Evolutionary conservation across 257 asterid genomes (phyloP), one percentile per base, ranked within the genome.

Genomic region (Jaltomata sinuosa): DNA sequence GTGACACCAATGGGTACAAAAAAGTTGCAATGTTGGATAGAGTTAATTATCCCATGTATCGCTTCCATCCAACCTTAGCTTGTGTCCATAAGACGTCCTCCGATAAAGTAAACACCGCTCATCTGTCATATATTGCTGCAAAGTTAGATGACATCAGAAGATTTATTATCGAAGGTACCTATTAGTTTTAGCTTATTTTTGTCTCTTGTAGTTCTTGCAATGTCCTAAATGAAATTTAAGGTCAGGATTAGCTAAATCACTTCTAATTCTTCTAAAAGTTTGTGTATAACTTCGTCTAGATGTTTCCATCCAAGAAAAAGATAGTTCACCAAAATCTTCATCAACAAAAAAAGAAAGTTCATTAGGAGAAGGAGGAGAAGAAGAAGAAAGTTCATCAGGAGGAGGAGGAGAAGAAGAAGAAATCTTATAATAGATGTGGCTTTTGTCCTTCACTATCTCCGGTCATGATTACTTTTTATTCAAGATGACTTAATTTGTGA

Each of bases 321-420:
- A n/a, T n/a, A 55, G 15, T 55, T n/a, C 15, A n/a, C 19, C 59
- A 54, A 14, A 42, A 9, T 42, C 49, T 8, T 54, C 61, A 54
- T 54, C 61, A 6, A 18, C 61, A 19, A 11, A 19, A 54, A 22
- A 53, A n/a, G 61, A 53, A 2, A 7, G 11, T 0, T 6, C 0
- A 0, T 18, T 1, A 0, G 61, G 0, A 53, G 25, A 0, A 7
- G 61, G 3, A 53, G 22, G 1, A 8, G 22, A 0, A 54, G 8
- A 9, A 16, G 7, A 5, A 49, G 22, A 31, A 57, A n/a, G 1
- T 38, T 38, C 42, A 38, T 38, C 42, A 18, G 61, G 0, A 54
- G 61, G 5, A 55, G 64, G 5, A 1, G 64, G 4, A 22, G 15
- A 6, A 57, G 67, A 14, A 57, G 31, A 4, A 59, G 34, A 59